These are phyloP conservation scores for Chara braunii DNA, from an alignment of 139 green algal species.

Conservation along the genomic window DNA sequence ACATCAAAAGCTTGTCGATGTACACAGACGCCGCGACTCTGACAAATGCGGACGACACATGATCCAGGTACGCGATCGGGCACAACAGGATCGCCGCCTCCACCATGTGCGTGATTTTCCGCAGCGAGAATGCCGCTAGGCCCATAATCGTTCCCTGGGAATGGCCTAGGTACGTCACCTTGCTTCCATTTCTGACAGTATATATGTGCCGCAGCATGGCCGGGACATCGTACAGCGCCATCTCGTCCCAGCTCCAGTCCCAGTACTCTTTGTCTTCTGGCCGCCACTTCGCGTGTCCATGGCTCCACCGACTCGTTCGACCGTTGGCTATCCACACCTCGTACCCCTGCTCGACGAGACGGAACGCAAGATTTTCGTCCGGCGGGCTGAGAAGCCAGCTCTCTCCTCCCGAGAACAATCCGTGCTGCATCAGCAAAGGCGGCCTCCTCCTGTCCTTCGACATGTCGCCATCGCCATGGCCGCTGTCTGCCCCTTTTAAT, in stretches of 20 bases:
- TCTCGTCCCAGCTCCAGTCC: conserved; percentile 40
- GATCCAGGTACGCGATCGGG: conserved; percentile 1
- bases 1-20: conserved; percentile 7
- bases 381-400: conserved; percentile 31
- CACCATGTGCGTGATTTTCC: background rate
- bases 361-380: conserved; percentile 24
- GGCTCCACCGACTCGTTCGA: conserved; percentile 8
- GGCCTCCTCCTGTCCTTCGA: too few species aligned
- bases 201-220: conserved; percentile 20
- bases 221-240: conserved; percentile 23
- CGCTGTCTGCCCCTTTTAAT: background rate
- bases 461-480: too few species aligned
- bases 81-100: conserved; percentile 4
- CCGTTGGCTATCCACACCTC: conserved; percentile 40
- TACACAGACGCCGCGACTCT: conserved; percentile 2
- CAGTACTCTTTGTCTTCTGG: conserved; percentile 14
- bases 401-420: conserved; percentile 19
- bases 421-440: conserved; percentile 31
- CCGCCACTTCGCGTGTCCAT: conserved; percentile 3
- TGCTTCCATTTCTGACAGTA: background rate
- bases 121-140: background rate
- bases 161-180: conserved; percentile 26
- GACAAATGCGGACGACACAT: conserved; percentile 9
- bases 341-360: conserved; percentile 25
- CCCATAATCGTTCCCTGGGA: conserved; percentile 9